These are phyloP conservation scores for Pichia sp. DNA, from an alignment of 1,139 yeast species.

Conservation along the genomic window DNA sequence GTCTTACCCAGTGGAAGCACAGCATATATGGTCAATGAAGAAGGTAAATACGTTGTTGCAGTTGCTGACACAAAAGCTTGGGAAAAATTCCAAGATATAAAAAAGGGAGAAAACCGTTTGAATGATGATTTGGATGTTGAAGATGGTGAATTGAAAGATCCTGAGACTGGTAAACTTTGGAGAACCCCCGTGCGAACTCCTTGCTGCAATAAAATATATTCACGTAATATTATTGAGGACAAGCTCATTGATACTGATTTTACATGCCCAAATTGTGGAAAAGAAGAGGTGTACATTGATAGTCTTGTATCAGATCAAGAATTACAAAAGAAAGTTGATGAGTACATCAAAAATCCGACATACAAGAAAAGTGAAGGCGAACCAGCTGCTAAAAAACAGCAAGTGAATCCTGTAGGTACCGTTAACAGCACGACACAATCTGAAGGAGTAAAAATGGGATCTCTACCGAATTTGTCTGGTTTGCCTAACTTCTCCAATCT, in stretches of 20 bases:
- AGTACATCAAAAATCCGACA: conserved; percentile 8
- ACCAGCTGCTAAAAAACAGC: conserved; percentile 16
- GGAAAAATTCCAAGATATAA: conserved; percentile 75
- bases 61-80: conserved; percentile 92
- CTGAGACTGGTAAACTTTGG: conserved; percentile 46
- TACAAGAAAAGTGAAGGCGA: conserved; percentile 6
- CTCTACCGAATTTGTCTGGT: neutral
- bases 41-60: conserved; percentile 91
- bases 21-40: conserved; percentile 83
- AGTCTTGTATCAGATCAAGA: conserved; percentile 55
- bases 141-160: conserved; percentile 56
- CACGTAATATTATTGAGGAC: conserved; percentile 63
- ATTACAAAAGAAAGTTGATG: conserved; percentile 36
- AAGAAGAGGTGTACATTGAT: conserved; percentile 70
- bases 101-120: conserved; percentile 33
- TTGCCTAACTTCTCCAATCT: neutral
- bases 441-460: conserved; percentile 10
- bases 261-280: conserved; percentile 80
- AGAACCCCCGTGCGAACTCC: conserved; percentile 79
- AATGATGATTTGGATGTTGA: conserved; percentile 37
- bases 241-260: conserved; percentile 75
- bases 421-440: conserved; percentile 6
- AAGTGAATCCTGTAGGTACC: conserved; percentile 11
- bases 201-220: conserved; percentile 61
- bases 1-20: conserved; percentile 34